phyloP scores from a whole-genome alignment of 2,329 filamentous ascomycete species.

The Leptographium radiaticola region DNA sequence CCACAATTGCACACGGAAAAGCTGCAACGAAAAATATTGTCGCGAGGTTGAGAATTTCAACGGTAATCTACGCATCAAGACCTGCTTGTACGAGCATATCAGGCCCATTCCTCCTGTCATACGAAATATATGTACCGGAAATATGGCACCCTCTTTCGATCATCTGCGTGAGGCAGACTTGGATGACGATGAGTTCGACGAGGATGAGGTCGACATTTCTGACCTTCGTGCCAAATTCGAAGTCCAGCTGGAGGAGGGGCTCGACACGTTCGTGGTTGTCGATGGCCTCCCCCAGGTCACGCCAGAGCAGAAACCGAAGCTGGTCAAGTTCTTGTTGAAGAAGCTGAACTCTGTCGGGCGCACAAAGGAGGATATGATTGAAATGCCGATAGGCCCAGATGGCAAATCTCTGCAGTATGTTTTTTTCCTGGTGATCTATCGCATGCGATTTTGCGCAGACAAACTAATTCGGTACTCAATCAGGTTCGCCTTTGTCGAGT shows the following conservation, averaged over 20 bases:
- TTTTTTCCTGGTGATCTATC: neutral
- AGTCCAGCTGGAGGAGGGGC: slow-evolving; percentile 87
- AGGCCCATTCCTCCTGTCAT: neutral
- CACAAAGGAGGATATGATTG: slow-evolving; percentile 74
- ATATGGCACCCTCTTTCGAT: slow-evolving; percentile 89
- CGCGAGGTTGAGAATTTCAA: neutral
- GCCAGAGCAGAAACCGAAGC: slow-evolving; percentile 83
- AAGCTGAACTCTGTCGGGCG: slow-evolving; percentile 80
- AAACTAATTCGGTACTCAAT: neutral
- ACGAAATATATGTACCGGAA: slow-evolving; percentile 24
- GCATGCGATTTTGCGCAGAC: neutral
- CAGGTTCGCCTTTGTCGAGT: slow-evolving; percentile 96
- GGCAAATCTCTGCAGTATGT: slow-evolving; percentile 71
- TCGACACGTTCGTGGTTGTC: slow-evolving; percentile 92
- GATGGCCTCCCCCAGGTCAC: slow-evolving; percentile 85
- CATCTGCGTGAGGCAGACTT: slow-evolving; percentile 85
- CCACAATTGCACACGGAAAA: slow-evolving; percentile 8
- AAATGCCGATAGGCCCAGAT: slow-evolving; percentile 86
- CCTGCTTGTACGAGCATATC: neutral
- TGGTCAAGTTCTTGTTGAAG: slow-evolving; percentile 90
- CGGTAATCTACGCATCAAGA: neutral
- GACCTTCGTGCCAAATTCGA: slow-evolving; percentile 92
- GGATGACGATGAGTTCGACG: slow-evolving; percentile 72
- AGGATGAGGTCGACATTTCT: slow-evolving; percentile 89
- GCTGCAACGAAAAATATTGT: slow-evolving; percentile 5